Evolutionary conservation across 768 basidiomycete genomes (phyloP), one percentile per base, ranked within the genome.

Genomic region (Lactarius indigo): DNA sequence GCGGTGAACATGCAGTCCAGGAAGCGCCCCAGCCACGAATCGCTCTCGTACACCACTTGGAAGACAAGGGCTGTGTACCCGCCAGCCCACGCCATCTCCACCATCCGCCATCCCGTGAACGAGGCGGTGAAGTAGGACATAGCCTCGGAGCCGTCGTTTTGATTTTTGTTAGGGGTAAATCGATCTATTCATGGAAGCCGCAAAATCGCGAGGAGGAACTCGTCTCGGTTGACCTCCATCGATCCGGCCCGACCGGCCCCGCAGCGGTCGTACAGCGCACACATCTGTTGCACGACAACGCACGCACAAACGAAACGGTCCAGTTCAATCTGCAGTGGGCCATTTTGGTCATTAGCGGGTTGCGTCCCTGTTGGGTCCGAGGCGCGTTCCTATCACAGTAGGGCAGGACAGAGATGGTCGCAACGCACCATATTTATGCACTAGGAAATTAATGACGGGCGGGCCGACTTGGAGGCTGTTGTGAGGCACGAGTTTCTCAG

Each of bases 301-400:
- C 61, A 63, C 0, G 61, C 61, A 20, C 61, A 63, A 26, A 63
- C 61, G 15, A 63, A 63, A 10, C 61, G 61, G 23, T 63, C 61
- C 28, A 63, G 39, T 39, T 63, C 54, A 12, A 63, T 63, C 26
- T 56, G 52, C 18, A 54, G 61, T 1, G 37, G 18, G 10, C 28
- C 12, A 3, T 23, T 35, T n/a, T 55, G 18, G 61, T 2, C n/a
- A 12, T 35, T 26, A 15, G 55, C 1, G 17, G 55, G 35, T 2
- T 15, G 23, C 5, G 37, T 63, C 12, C 61, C 61, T 63, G 37
- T 63, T 18, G 13, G 30, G 37, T 63, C 18, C 15, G 30, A 13
- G 23, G 28, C 6, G 13, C 23, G 35, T 39, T 18, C 23, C 13
- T 15, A 33, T 39, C 1, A 35, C 20, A 7, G 13, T 17, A 23